These are phyloP conservation scores for Chiua virens DNA, from an alignment of 768 basidiomycete genomes.

Conservation along the genomic window DNA sequence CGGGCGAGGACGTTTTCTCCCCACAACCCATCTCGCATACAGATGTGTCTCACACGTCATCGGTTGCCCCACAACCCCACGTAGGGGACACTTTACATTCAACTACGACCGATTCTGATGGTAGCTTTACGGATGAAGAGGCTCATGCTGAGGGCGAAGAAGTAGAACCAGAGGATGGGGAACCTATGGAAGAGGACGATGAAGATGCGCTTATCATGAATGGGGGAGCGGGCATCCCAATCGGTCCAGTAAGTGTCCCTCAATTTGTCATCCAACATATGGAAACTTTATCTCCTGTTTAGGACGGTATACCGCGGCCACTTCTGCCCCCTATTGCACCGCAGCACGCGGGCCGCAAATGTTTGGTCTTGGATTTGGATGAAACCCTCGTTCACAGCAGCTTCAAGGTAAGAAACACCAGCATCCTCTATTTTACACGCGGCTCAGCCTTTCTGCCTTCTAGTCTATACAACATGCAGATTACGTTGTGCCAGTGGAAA, in stretches of 20 bases:
- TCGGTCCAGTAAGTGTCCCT: conserved; percentile 74
- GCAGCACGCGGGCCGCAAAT: conserved; percentile 86
- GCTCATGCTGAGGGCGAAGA: conserved; percentile 71
- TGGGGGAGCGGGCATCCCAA: conserved; percentile 93
- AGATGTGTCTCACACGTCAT: conserved; percentile 22
- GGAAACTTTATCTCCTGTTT: conserved; percentile 1
- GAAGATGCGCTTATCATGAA: conserved; percentile 87
- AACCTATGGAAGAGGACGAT: conserved; percentile 75
- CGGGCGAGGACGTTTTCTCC: conserved; percentile 42
- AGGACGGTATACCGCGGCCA: conserved; percentile 88
- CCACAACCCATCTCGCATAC: conserved; percentile 25
- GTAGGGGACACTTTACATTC: conserved; percentile 30
- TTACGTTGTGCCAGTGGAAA: conserved; percentile 98
- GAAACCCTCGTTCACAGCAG: conserved; percentile 97
- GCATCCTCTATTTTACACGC: not conserved
- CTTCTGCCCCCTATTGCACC: conserved; percentile 83
- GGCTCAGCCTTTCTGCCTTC: conserved; percentile 9
- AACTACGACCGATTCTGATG: conserved; percentile 33
- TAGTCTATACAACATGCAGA: conserved; percentile 94
- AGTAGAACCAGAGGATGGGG: conserved; percentile 57
- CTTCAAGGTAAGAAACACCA: conserved; percentile 74
- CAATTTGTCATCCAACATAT: not conserved
- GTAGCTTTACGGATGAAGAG: conserved; percentile 59
- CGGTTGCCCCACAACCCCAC: conserved; percentile 29
- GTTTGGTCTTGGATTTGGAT: conserved; percentile 94